Base-by-base conservation (phyloP, 108 stramenopile species). In the Pseudonitzschia delicatissima region DNA sequence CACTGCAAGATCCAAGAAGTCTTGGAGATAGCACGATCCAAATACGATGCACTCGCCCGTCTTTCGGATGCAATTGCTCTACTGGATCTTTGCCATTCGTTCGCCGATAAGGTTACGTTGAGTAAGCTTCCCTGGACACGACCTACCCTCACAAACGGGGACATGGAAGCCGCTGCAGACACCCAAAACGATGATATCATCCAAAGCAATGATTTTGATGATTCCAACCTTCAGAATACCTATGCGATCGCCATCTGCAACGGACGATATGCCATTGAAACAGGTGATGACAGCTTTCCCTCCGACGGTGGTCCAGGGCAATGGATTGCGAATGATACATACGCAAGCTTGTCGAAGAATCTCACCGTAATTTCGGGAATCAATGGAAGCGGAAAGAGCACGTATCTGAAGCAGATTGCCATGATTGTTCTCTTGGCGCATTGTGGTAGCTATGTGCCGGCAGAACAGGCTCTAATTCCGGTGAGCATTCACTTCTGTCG, bases 371-470 rank as follows among this genome's bases (percentile, higher is more conserved):
- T 95, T 28, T 90, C 91, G 9, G 94, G 94, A 5, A 85, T 90
- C 37, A 94, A 90, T 63, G 90, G 83, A 12, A 78, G 81, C 37
- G 93, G 91, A 15, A 92, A 95, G 73, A 85, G 82, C 44, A 95
- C 94, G 2, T 96, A 96, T 67, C 55, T 96, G 61, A 96, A 96
- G 64, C 90, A 92, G 58, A 77, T 96, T 60, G 97, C 91, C 15
- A 90, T 92, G 52, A 89, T 90, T 63, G 85, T 86, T 21, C 79
- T 97, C 11, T 87, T 98, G 18, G 96, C 95, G 5, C 97, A 98
- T 57, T 90, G 87, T 50, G 97, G 97, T 45, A 84, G 90, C 72
- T 96, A 91, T 61, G 95, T 96, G 6, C 97, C 97, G 6, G 95
- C 95, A 18, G 91, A 93, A 53, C 78, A 87, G 57, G 97, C 96